These are phyloP conservation scores for Helenozyma baotianmanensis DNA, from an alignment of 805 yeast genomes.

Conservation along the genomic window DNA sequence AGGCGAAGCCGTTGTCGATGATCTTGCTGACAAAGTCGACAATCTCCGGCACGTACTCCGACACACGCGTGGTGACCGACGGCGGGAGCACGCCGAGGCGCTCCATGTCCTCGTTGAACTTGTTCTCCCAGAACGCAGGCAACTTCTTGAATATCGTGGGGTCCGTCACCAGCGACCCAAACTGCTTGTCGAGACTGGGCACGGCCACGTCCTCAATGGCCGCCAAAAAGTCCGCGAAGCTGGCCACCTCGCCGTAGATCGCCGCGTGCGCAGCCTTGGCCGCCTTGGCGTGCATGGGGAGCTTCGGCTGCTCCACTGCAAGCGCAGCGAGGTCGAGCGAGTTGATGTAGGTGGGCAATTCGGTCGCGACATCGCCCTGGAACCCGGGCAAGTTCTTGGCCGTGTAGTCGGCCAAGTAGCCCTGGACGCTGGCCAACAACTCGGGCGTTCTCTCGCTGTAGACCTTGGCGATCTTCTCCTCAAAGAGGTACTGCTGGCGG, in stretches of 20 bases:
- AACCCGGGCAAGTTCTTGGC: constrained; percentile 50
- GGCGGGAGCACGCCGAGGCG: constrained; percentile 81
- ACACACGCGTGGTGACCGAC: constrained; percentile 84
- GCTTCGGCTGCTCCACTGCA: constrained; percentile 66
- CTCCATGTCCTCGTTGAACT: constrained; percentile 82
- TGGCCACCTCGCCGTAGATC: constrained; percentile 19
- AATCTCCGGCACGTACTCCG: constrained; percentile 94
- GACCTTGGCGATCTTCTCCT: constrained; percentile 41
- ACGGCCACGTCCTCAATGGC: constrained; percentile 72
- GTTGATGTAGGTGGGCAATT: constrained; percentile 50
- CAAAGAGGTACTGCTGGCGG: constrained; percentile 80
- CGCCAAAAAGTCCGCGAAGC: constrained; percentile 39
- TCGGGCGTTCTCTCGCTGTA: constrained; percentile 26
- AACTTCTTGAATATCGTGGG: constrained; percentile 77
- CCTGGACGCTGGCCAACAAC: constrained; percentile 35
- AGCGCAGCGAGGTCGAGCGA: constrained; percentile 47
- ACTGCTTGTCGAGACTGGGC: constrained; percentile 63
- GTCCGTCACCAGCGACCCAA: constrained; percentile 76
- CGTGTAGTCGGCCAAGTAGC: constrained; percentile 48
- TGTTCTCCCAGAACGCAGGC: constrained; percentile 86
- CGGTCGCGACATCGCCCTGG: constrained; percentile 20
- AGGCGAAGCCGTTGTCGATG: constrained; percentile 78
- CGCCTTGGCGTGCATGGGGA: constrained; percentile 78
- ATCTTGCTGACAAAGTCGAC: constrained; percentile 72
- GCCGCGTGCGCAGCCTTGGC: constrained; percentile 48